Percentiles rank a stretch among this genome's conserved stretches.
Conservation (phyloP, 306 rosid species). For the Medicago lupulina region DNA sequence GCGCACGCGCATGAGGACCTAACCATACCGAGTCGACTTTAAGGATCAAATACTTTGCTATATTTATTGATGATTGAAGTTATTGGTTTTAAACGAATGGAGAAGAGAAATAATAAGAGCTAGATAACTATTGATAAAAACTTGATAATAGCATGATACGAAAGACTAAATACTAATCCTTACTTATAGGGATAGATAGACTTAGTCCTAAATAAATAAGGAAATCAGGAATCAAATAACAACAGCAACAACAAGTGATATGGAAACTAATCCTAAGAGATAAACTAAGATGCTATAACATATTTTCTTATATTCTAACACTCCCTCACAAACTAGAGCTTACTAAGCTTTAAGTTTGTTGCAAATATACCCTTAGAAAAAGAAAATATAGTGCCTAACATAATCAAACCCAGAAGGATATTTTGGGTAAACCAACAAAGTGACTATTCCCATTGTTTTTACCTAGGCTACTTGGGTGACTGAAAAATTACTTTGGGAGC, state of each 20-base stretch:
- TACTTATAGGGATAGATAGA: not conserved
- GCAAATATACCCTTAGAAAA: not conserved
- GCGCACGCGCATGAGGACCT: not conserved
- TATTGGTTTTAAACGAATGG: constrained; percentile 1
- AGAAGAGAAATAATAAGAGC: constrained; percentile 1
- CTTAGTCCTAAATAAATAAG: not conserved
- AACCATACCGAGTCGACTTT: not conserved
- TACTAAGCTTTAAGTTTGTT: not conserved
- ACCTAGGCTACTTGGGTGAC: not conserved
- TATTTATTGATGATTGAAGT: constrained; percentile 2
- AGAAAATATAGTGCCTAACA: not conserved
- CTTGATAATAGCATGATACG: not conserved
- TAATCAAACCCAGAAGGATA: constrained; percentile 2
- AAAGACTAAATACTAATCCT: not conserved
- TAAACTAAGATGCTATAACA: not conserved
- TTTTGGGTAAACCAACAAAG: not conserved
- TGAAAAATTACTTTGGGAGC: not conserved
- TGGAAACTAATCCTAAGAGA: not conserved
- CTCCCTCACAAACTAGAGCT: not conserved
- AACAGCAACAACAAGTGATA: not conserved
- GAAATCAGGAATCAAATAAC: constrained; percentile 7
- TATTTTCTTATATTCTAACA: not conserved
- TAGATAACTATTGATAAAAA: not conserved
- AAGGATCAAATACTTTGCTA: not conserved
- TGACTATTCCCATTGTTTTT: not conserved